Percentiles rank a stretch among this genome's conserved stretches.
phyloP scores from a whole-genome alignment of 352 stramenopile species.

The Globisporangium yorkense region DNA sequence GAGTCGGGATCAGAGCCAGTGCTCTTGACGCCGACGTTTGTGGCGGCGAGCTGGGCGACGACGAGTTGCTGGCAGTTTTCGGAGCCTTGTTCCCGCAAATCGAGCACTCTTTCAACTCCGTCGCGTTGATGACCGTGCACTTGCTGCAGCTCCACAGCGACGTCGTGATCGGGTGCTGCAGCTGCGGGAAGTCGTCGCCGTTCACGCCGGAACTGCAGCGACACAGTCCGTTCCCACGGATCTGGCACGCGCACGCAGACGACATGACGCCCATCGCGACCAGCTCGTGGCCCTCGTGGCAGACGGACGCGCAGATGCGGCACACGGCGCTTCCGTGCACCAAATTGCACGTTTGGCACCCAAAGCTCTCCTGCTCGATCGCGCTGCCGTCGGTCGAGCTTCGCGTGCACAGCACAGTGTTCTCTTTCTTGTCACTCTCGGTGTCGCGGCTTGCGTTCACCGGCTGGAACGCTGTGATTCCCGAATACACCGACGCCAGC shows the following conservation, averaged over 20 bases:
- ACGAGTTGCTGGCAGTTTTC: slow-evolving; percentile 7
- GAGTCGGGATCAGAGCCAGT: slow-evolving; percentile 32
- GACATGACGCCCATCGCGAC: slow-evolving; percentile 64
- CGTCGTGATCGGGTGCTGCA: slow-evolving; percentile 32
- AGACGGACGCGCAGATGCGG: slow-evolving; percentile 58
- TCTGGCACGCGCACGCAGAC: slow-evolving; percentile 64
- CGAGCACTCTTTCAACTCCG: slow-evolving; percentile 44
- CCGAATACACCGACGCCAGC: slow-evolving; percentile 35
- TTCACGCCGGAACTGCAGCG: slow-evolving; percentile 37
- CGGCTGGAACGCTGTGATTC: slow-evolving; percentile 17
- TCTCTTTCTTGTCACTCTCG: slow-evolving; percentile 6
- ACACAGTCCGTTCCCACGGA: slow-evolving; percentile 46
- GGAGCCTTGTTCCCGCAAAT: slow-evolving; percentile 54
- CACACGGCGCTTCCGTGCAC: slow-evolving; percentile 66
- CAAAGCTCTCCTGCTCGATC: slow-evolving; percentile 70
- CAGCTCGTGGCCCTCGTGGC: slow-evolving; percentile 79
- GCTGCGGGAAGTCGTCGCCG: slow-evolving; percentile 27
- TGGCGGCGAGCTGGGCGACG: neutral
- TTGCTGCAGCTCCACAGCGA: slow-evolving; percentile 72
- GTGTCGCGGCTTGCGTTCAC: slow-evolving; percentile 8
- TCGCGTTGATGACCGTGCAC: slow-evolving; percentile 77
- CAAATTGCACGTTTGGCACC: slow-evolving; percentile 78
- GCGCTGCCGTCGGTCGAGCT: slow-evolving; percentile 77
- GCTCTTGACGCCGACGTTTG: slow-evolving; percentile 38
- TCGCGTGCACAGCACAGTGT: slow-evolving; percentile 46